These are phyloP conservation scores for Candida xiaguanensis DNA, from an alignment of 805 yeast genomes.

Conservation along the genomic window DNA sequence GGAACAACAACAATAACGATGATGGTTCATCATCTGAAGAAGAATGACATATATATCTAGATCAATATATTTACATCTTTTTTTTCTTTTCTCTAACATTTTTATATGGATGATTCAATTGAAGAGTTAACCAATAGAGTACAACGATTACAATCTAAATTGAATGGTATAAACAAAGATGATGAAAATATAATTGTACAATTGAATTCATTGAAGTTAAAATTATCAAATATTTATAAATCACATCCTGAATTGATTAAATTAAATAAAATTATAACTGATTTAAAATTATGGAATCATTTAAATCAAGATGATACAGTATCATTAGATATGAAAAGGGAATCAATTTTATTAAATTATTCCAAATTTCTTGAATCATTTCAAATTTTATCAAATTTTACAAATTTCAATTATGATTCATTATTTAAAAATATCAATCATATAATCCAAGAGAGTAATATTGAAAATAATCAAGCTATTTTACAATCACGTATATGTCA, in stretches of 20 bases:
- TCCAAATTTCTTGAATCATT: neutral
- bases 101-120: slow-evolving; percentile 9
- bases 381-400: neutral
- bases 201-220: slow-evolving; percentile 12
- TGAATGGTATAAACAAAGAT: neutral
- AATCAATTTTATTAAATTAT: slow-evolving; percentile 1
- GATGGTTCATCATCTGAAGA: slow-evolving; percentile 30
- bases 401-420: neutral
- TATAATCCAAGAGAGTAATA: neutral
- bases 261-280: slow-evolving; percentile 15
- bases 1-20: slow-evolving; percentile 16
- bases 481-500: slow-evolving; percentile 8
- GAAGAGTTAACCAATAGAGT: slow-evolving; percentile 6
- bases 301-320: slow-evolving; percentile 3
- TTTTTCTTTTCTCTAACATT: too few relatives aligned
- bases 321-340: slow-evolving; percentile 2
- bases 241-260: slow-evolving; percentile 17
- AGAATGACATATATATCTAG: slow-evolving; percentile 11
- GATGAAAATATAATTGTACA: slow-evolving; percentile 9
- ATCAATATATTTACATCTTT: too few relatives aligned
- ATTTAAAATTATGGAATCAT: slow-evolving; percentile 18
- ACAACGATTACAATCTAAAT: neutral
- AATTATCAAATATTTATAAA: slow-evolving; percentile 14
- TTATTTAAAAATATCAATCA: slow-evolving; percentile 4
- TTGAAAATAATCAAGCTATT: slow-evolving; percentile 4